Conservation (phyloP, 352 stramenopile genomes). For the Thraustochytrium sp. region DNA sequence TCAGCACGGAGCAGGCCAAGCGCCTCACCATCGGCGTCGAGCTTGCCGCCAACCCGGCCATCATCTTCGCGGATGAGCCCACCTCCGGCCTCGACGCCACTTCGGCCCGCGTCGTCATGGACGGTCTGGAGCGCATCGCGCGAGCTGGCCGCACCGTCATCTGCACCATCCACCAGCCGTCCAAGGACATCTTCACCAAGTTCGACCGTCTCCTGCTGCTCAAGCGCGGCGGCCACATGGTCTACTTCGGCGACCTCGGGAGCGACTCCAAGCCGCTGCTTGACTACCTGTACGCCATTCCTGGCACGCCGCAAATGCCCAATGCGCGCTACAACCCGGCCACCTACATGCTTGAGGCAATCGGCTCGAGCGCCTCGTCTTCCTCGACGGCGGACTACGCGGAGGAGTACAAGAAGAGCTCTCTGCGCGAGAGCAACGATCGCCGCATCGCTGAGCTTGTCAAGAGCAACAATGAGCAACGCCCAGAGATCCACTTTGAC, state of each 20-base stretch:
- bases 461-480: background rate
- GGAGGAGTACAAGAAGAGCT: slow-evolving; percentile 53
- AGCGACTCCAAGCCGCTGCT: slow-evolving; percentile 54
- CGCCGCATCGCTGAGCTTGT: slow-evolving; percentile 27
- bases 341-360: slow-evolving; percentile 73
- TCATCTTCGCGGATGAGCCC: slow-evolving; percentile 59
- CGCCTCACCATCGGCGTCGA: slow-evolving; percentile 57
- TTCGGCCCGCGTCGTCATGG: slow-evolving; percentile 66
- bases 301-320: slow-evolving; percentile 58
- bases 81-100: slow-evolving; percentile 53
- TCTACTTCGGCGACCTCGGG: slow-evolving; percentile 71
- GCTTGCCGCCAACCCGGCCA: slow-evolving; percentile 56
- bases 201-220: slow-evolving; percentile 74
- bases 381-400: slow-evolving; percentile 53
- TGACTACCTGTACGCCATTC: slow-evolving; percentile 66
- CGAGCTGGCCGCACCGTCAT: slow-evolving; percentile 67
- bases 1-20: slow-evolving; percentile 58
- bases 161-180: slow-evolving; percentile 82
- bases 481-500: slow-evolving; percentile 31
- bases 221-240: slow-evolving; percentile 65
- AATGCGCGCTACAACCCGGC: slow-evolving; percentile 68
- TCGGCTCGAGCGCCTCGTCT: slow-evolving; percentile 50
- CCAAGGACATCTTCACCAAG: slow-evolving; percentile 67
- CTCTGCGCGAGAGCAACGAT: slow-evolving; percentile 53
- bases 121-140: slow-evolving; percentile 58